These are phyloP conservation scores for Neofusicoccum parvum DNA, from an alignment of 2,329 filamentous ascomycete species.

Conservation along the genomic window DNA sequence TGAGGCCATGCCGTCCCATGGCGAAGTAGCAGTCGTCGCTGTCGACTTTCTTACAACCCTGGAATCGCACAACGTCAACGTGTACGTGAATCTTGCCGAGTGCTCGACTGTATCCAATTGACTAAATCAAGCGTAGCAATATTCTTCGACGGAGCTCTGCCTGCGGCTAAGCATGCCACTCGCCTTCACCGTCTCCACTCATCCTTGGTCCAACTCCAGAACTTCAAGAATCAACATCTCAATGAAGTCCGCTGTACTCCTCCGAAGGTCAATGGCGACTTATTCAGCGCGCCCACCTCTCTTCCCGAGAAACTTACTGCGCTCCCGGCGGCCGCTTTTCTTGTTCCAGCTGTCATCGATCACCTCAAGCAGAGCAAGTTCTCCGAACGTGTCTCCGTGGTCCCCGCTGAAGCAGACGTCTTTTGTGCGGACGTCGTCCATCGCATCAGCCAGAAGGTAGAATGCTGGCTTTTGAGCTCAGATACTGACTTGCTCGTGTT, in stretches of 20 bases:
- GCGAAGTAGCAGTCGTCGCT: conserved; percentile 60
- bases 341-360: conserved; percentile 77
- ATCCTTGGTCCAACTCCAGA: conserved; percentile 58
- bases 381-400: conserved; percentile 56
- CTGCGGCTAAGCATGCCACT: conserved; percentile 63
- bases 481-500: conserved; percentile 86
- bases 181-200: conserved; percentile 63
- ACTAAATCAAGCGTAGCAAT: conserved; percentile 60
- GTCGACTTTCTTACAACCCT: conserved; percentile 64
- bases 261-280: conserved; percentile 26
- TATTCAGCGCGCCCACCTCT: conserved; percentile 26
- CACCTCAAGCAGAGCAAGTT: conserved; percentile 54
- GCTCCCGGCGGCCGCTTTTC: conserved; percentile 64
- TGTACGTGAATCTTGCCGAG: conserved; percentile 56
- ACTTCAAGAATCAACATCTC: conserved; percentile 39
- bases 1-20: conserved; percentile 57
- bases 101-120: conserved; percentile 23
- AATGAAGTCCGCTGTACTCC: conserved; percentile 29
- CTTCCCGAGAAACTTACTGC: conserved; percentile 27
- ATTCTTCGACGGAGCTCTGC: conserved; percentile 85
- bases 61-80: conserved; percentile 54
- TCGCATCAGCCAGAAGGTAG: conserved; percentile 56
- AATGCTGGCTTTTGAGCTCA: conserved; percentile 63
- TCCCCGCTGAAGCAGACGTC: conserved; percentile 82
- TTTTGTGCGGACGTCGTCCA: conserved; percentile 72